Evolutionary conservation across 805 yeast genomes (phyloP).

Genomic region (Saccharomycopsis synnaedendra): DNA sequence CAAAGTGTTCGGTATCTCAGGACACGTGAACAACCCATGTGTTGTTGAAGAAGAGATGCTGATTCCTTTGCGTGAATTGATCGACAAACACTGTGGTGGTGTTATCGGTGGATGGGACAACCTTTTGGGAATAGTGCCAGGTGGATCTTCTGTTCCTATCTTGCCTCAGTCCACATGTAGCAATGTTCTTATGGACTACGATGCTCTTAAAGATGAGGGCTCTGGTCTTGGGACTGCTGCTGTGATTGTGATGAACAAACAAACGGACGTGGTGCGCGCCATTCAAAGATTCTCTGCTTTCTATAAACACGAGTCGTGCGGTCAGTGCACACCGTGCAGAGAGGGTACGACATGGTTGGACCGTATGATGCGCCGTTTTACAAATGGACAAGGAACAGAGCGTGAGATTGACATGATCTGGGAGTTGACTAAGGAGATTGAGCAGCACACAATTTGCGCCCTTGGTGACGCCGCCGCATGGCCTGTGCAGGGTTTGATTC

Average conservation of each 20-base stretch:
- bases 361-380: slow-evolving; percentile 77
- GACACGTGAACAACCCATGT: slow-evolving; percentile 87
- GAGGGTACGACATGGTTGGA: slow-evolving; percentile 85
- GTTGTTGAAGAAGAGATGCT: slow-evolving; percentile 94
- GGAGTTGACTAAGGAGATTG: slow-evolving; percentile 78
- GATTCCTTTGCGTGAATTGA: slow-evolving; percentile 68
- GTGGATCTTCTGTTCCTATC: slow-evolving; percentile 82
- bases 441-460: slow-evolving; percentile 89
- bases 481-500: slow-evolving; percentile 85
- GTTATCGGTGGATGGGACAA: slow-evolving; percentile 91
- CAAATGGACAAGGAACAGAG: slow-evolving; percentile 66
- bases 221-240: slow-evolving; percentile 91
- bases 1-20: slow-evolving; percentile 77
- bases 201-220: slow-evolving; percentile 74
- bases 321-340: slow-evolving; percentile 92
- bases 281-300: slow-evolving; percentile 77
- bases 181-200: slow-evolving; percentile 75
- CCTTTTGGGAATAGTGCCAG: slow-evolving; percentile 78
- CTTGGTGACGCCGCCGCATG: slow-evolving; percentile 90
- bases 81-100: slow-evolving; percentile 88
- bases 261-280: slow-evolving; percentile 74
- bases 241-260: slow-evolving; percentile 82
- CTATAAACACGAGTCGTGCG: slow-evolving; percentile 88
- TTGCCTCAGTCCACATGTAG: slow-evolving; percentile 59
- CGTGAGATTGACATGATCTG: slow-evolving; percentile 76